phyloP scores from a whole-genome alignment of 176 grass and related monocot species.

The Poa pratensis region DNA sequence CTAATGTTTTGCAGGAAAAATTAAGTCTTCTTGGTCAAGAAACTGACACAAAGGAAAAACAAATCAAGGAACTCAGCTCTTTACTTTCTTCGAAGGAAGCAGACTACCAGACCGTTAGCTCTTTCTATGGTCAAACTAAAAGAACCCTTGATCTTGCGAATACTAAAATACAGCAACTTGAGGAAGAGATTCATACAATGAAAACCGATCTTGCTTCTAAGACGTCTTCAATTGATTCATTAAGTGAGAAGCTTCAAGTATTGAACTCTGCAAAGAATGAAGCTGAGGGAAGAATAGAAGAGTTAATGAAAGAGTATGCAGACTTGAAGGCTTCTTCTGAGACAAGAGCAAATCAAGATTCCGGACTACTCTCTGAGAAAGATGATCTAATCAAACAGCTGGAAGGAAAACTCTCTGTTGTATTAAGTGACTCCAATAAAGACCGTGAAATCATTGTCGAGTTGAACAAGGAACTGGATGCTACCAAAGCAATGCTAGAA shows the following conservation, averaged over 20 bases:
- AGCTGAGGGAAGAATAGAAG: conserved; percentile 57
- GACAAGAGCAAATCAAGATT: conserved; percentile 57
- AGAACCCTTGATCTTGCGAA: conserved; percentile 65
- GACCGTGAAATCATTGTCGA: conserved; percentile 58
- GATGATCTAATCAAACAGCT: conserved; percentile 67
- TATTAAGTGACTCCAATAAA: conserved; percentile 66
- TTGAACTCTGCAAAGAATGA: conserved; percentile 71
- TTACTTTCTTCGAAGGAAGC: conserved; percentile 75
- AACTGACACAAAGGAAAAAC: conserved; percentile 67
- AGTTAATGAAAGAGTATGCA: conserved; percentile 62
- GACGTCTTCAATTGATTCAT: conserved; percentile 65
- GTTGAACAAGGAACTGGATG: conserved; percentile 71
- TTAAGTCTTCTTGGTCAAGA: conserved; percentile 60
- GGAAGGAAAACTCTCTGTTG: conserved; percentile 75
- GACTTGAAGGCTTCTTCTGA: conserved; percentile 69
- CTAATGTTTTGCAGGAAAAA: conserved; percentile 69
- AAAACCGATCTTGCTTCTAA: conserved; percentile 66
- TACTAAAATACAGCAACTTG: conserved; percentile 68
- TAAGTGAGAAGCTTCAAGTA: conserved; percentile 66
- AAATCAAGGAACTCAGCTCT: conserved; percentile 62
- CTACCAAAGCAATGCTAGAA: conserved; percentile 59
- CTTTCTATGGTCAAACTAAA: conserved; percentile 58
- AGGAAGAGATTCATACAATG: conserved; percentile 63
- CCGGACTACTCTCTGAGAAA: conserved; percentile 61
- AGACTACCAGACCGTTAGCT: conserved; percentile 59